phyloP scores from a whole-genome alignment of 1,139 yeast species.

The Blastobotrys serpentis region DNA sequence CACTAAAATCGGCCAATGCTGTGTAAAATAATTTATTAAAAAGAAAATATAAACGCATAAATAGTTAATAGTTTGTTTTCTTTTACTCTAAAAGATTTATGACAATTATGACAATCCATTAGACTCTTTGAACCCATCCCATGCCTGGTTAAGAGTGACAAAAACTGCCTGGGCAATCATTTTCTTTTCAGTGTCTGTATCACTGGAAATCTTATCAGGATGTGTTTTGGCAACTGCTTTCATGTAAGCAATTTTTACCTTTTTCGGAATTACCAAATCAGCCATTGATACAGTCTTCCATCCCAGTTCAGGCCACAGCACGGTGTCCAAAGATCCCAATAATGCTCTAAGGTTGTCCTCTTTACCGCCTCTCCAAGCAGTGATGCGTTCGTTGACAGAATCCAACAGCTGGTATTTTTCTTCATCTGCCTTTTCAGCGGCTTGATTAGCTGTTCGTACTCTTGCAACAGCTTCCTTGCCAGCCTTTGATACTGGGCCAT shows the following conservation, averaged over 20 bases:
- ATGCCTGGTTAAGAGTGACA: slow-evolving; percentile 77
- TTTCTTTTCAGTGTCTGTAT: slow-evolving; percentile 62
- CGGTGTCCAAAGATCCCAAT: slow-evolving; percentile 60
- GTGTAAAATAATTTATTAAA: slow-evolving; percentile 4
- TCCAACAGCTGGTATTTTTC: slow-evolving; percentile 62
- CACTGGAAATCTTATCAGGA: slow-evolving; percentile 76
- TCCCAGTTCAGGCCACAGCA: slow-evolving; percentile 60
- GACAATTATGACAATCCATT: slow-evolving; percentile 46
- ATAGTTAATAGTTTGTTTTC: neutral
- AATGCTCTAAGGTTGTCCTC: slow-evolving; percentile 76
- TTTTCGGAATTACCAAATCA: slow-evolving; percentile 86
- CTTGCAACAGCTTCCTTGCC: slow-evolving; percentile 47
- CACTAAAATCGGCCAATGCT: slow-evolving; percentile 21
- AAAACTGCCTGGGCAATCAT: slow-evolving; percentile 88
- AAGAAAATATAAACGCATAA: neutral
- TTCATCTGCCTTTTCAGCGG: slow-evolving; percentile 53
- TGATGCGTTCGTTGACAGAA: slow-evolving; percentile 53
- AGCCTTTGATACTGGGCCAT: slow-evolving; percentile 35
- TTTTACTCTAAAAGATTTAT: too few species aligned
- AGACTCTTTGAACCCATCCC: slow-evolving; percentile 78
- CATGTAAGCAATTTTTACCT: slow-evolving; percentile 83
- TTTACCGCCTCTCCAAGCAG: slow-evolving; percentile 68
- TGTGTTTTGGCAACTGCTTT: slow-evolving; percentile 92
- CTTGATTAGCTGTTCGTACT: slow-evolving; percentile 48
- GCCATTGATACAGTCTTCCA: slow-evolving; percentile 66